Evolutionary conservation across 208 protist species (phyloP).

Genomic region (Phytomonas francai): DNA sequence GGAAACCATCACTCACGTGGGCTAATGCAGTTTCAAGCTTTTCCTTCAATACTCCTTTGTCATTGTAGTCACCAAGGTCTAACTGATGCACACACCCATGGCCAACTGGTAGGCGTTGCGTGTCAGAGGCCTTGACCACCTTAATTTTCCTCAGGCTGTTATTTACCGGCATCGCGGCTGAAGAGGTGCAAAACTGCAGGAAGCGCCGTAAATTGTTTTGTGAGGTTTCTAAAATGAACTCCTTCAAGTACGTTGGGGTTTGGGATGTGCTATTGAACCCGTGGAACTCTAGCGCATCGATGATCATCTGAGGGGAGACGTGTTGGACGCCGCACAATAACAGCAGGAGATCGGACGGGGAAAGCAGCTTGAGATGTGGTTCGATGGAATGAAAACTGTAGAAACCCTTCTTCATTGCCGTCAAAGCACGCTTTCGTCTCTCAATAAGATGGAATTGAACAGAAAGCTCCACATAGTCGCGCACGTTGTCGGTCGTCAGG

Average conservation of each 20-base stretch:
- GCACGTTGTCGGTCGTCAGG: slow-evolving; percentile 40
- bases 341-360: slow-evolving; percentile 43
- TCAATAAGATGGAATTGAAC: slow-evolving; percentile 44
- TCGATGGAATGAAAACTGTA: slow-evolving; percentile 24
- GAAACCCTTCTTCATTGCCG: slow-evolving; percentile 46
- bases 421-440: slow-evolving; percentile 23
- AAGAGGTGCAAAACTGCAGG: slow-evolving; percentile 55
- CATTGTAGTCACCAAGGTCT: slow-evolving; percentile 57
- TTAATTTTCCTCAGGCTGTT: slow-evolving; percentile 47
- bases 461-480: slow-evolving; percentile 45
- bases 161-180: slow-evolving; percentile 25
- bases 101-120: slow-evolving; percentile 41
- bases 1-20: slow-evolving; percentile 61
- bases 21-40: slow-evolving; percentile 46
- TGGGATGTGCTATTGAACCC: slow-evolving; percentile 37
- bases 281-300: slow-evolving; percentile 48
- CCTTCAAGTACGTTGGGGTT: slow-evolving; percentile 40
- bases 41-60: slow-evolving; percentile 30
- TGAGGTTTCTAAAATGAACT: slow-evolving; percentile 37
- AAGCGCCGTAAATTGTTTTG: slow-evolving; percentile 70
- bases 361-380: slow-evolving; percentile 50
- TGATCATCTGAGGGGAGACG: slow-evolving; percentile 31
- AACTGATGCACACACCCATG: slow-evolving; percentile 64
- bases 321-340: slow-evolving; percentile 57
- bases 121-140: slow-evolving; percentile 31